These are phyloP conservation scores for Wickerhamiella alocasiicola DNA, from an alignment of 805 yeast species.

Conservation along the genomic window DNA sequence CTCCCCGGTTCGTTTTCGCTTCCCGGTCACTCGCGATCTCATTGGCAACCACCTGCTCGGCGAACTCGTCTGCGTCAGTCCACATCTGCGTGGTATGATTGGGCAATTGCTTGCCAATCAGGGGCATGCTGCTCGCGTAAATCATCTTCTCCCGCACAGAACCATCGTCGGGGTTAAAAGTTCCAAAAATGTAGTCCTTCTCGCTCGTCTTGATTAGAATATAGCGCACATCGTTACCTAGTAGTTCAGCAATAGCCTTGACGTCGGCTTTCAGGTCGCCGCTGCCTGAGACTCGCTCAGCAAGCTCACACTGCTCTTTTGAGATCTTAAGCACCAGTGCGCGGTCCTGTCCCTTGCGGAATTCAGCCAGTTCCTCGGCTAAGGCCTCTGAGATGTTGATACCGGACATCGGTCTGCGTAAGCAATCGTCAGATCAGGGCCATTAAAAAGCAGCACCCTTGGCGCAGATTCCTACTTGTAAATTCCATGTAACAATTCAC, in stretches of 20 bases:
- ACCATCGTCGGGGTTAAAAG: slow-evolving; percentile 79
- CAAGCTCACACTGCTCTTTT: slow-evolving; percentile 28
- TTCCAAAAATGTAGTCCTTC: slow-evolving; percentile 44
- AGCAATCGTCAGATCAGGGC: too few relatives aligned
- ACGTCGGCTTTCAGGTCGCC: slow-evolving; percentile 29
- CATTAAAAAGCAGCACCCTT: too few relatives aligned
- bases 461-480: too few relatives aligned
- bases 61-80: slow-evolving; percentile 41
- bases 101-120: slow-evolving; percentile 53
- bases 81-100: slow-evolving; percentile 41
- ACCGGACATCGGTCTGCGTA: too few relatives aligned
- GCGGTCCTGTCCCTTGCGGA: slow-evolving; percentile 26
- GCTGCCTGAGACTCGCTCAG: slow-evolving; percentile 26
- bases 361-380: slow-evolving; percentile 34
- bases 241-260: slow-evolving; percentile 23
- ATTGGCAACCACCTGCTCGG: not conserved
- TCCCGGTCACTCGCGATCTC: not conserved
- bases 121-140: slow-evolving; percentile 80
- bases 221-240: slow-evolving; percentile 36
- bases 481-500: too few relatives aligned
- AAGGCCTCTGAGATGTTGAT: slow-evolving; percentile 39
- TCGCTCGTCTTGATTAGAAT: slow-evolving; percentile 32
- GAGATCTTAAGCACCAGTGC: slow-evolving; percentile 31
- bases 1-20: not conserved
- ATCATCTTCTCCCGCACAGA: slow-evolving; percentile 79